Conservation (phyloP, 176 grass and related monocot species). For the Rhynchospora breviuscula region DNA sequence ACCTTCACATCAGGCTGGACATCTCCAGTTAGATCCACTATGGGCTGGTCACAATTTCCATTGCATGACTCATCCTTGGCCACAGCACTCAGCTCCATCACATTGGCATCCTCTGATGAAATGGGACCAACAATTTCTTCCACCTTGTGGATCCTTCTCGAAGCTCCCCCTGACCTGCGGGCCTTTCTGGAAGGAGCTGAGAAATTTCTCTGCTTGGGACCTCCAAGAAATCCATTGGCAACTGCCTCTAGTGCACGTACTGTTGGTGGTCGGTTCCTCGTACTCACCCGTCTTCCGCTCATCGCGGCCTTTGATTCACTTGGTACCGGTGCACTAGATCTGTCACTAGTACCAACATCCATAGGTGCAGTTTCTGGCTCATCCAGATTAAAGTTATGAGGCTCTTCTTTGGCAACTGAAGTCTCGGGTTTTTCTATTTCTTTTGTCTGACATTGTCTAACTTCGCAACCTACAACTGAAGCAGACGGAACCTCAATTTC, state of each 20-base stretch:
- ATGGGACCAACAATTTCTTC: neutral
- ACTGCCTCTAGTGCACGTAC: slow-evolving; percentile 72
- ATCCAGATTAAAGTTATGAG: slow-evolving; percentile 26
- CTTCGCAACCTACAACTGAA: neutral
- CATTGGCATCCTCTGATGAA: neutral
- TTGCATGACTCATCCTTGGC: neutral
- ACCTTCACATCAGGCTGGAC: neutral
- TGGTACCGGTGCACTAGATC: slow-evolving; percentile 3
- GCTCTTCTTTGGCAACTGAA: slow-evolving; percentile 26
- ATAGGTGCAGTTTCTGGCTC: slow-evolving; percentile 28
- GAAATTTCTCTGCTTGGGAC: slow-evolving; percentile 48
- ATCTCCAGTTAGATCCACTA: neutral
- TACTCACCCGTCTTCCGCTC: slow-evolving; percentile 56
- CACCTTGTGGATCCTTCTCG: neutral
- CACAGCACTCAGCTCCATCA: neutral
- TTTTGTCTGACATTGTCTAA: neutral
- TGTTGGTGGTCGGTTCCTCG: slow-evolving; percentile 77
- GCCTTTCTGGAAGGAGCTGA: slow-evolving; percentile 36
- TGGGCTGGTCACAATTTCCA: neutral
- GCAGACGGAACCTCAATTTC: neutral
- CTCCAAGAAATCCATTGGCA: slow-evolving; percentile 65
- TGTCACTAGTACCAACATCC: slow-evolving; percentile 20
- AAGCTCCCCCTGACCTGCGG: slow-evolving; percentile 33
- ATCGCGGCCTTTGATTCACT: slow-evolving; percentile 23
- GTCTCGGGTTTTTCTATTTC: neutral